phyloP scores from a whole-genome alignment of 2,329 filamentous ascomycete species.

The Paraphoma chrysanthemicola region DNA sequence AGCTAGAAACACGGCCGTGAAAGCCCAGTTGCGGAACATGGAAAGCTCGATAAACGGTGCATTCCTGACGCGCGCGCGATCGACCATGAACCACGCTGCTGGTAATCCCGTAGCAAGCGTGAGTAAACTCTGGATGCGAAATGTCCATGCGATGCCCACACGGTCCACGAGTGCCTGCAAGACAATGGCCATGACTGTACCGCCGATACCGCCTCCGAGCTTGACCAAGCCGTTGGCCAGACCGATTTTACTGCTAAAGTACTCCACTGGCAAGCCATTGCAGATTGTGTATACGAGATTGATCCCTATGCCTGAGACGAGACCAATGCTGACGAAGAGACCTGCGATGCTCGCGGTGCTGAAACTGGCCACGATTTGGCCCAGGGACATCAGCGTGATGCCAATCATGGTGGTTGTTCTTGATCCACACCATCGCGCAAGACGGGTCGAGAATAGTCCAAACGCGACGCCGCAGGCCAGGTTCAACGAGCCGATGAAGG shows the following conservation, averaged over 20 bases:
- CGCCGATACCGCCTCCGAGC: slow-evolving; percentile 37
- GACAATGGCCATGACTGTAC: slow-evolving; percentile 29
- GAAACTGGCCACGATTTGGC: slow-evolving; percentile 58
- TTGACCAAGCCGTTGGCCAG: slow-evolving; percentile 39
- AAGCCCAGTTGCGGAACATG: slow-evolving; percentile 32
- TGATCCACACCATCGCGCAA: slow-evolving; percentile 60
- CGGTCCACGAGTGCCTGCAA: slow-evolving; percentile 30
- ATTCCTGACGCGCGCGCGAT: slow-evolving; percentile 24
- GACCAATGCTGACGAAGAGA: slow-evolving; percentile 57
- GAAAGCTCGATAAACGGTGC: slow-evolving; percentile 29
- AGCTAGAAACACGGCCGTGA: slow-evolving; percentile 26
- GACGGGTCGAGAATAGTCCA: slow-evolving; percentile 60
- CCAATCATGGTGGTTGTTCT: slow-evolving; percentile 57
- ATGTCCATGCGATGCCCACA: slow-evolving; percentile 37
- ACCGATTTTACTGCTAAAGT: slow-evolving; percentile 34
- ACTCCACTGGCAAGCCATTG: slow-evolving; percentile 27
- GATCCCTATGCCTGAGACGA: slow-evolving; percentile 54
- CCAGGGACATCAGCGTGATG: slow-evolving; percentile 58
- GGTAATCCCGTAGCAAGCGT: slow-evolving; percentile 32
- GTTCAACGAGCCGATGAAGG: slow-evolving; percentile 65
- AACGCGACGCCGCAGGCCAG: slow-evolving; percentile 60
- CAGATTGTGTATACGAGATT: slow-evolving; percentile 9
- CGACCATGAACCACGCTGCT: slow-evolving; percentile 32
- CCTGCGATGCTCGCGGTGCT: slow-evolving; percentile 33
- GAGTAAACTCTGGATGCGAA: slow-evolving; percentile 30